Evolutionary conservation across 768 basidiomycete genomes (phyloP).

Genomic region (Artomyces pyxidatus): DNA sequence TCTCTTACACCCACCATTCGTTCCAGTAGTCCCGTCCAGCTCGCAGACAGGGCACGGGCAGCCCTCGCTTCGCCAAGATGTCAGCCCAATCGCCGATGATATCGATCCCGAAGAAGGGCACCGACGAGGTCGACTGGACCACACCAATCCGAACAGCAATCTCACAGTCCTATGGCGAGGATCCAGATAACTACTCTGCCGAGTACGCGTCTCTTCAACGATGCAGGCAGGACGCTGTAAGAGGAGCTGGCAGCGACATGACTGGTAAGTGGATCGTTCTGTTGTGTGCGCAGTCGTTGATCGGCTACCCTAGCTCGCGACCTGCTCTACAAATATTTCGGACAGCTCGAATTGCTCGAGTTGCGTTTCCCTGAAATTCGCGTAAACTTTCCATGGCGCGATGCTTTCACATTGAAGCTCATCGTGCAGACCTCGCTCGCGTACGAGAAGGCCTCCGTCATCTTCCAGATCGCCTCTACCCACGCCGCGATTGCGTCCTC

Average conservation of each 20-base stretch:
- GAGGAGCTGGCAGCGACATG: slow-evolving; percentile 90
- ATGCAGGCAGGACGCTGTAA: slow-evolving; percentile 91
- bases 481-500: slow-evolving; percentile 86
- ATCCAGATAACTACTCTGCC: slow-evolving; percentile 76
- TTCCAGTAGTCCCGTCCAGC: too few species aligned
- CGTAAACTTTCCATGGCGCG: slow-evolving; percentile 94
- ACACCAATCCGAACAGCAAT: slow-evolving; percentile 79
- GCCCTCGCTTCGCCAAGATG: slow-evolving; percentile 30
- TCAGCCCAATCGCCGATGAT: slow-evolving; percentile 83
- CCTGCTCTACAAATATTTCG: slow-evolving; percentile 98
- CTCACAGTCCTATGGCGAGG: slow-evolving; percentile 88
- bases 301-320: slow-evolving; percentile 57
- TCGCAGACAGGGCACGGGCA: neutral
- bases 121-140: slow-evolving; percentile 96
- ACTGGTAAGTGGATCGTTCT: slow-evolving; percentile 48
- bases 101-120: slow-evolving; percentile 88
- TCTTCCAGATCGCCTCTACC: slow-evolving; percentile 92
- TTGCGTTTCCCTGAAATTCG: slow-evolving; percentile 94
- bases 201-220: slow-evolving; percentile 84
- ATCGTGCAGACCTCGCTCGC: slow-evolving; percentile 95
- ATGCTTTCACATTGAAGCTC: slow-evolving; percentile 91
- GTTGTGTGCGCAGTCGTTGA: neutral
- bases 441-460: slow-evolving; percentile 95
- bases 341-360: slow-evolving; percentile 95
- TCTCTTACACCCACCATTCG: too few species aligned